A percentile compares a stretch with the other conserved stretches of the same genome.
Conservation (phyloP, 1,284 basidiomycete genomes). For the Abortiporus biennis region DNA sequence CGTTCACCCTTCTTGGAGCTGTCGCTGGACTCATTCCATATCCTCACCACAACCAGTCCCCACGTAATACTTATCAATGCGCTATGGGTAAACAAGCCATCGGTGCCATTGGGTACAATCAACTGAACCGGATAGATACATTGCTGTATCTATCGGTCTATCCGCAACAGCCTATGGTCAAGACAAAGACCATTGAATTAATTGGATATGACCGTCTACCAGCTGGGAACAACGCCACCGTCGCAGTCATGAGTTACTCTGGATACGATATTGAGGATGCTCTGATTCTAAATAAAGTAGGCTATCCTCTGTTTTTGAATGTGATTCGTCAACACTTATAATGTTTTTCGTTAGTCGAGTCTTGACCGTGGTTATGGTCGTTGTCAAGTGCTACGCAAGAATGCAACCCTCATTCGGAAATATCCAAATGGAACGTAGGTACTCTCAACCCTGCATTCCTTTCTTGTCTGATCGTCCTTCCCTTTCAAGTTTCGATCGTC, state of each 20-base stretch:
- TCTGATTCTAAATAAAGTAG: slow-evolving; percentile 89
- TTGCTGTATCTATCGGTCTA: slow-evolving; percentile 99
- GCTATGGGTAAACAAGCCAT: slow-evolving; percentile 99
- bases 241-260: slow-evolving; percentile 99
- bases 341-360: slow-evolving; percentile 55
- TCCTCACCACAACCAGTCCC: slow-evolving; percentile 99
- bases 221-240: slow-evolving; percentile 97
- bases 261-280: slow-evolving; percentile 99
- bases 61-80: slow-evolving; percentile 98
- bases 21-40: slow-evolving; percentile 99
- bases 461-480: slow-evolving; percentile 3
- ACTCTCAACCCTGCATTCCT: not conserved
- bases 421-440: slow-evolving; percentile 96
- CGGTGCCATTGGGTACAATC: slow-evolving; percentile 98
- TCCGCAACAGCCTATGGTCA: slow-evolving; percentile 99
- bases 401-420: slow-evolving; percentile 89
- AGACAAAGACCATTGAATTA: slow-evolving; percentile 97
- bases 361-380: slow-evolving; percentile 96
- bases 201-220: slow-evolving; percentile 96
- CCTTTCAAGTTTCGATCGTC: slow-evolving; percentile 73
- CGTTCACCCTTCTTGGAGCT: slow-evolving; percentile 95
- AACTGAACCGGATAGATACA: slow-evolving; percentile 97
- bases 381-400: slow-evolving; percentile 97
- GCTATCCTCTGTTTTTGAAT: not conserved
- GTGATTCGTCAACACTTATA: slow-evolving; percentile 1